Evolutionary conservation across 371 early-diverging fungal species (phyloP), one percentile per base, ranked within the genome.

Genomic region (Haplosporangium sp.): DNA sequence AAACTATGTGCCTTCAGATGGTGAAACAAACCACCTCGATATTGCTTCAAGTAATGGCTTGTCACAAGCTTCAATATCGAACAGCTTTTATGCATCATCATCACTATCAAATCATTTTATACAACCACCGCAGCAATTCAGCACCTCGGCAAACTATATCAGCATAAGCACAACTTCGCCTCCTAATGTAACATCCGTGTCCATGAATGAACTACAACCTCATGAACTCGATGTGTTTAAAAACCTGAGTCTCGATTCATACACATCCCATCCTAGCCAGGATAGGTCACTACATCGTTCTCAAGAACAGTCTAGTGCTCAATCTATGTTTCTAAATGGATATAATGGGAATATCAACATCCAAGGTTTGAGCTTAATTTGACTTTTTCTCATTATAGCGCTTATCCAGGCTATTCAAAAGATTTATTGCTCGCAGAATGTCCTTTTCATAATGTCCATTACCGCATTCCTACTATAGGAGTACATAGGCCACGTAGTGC

Each of bases 71-170:
- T 68, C 74, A 0, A 63, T 68, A n/a, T 62, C 74, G 3, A 63
- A 63, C 47, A 59, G n/a, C 47, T 61, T 47, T 57, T 61, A 70
- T 20, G 59, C 61, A 4, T 65, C 75, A 9, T 63, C 75, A 8
- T 75, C 75, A 0, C 69, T 69, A 15, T 53, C 53, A 27, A 27
- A 27, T 4, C 57, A 69, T n/a, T 74, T 60, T 53, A 61, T 69
- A n/a, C 65, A 69, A 0, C 69, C 75, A 20, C 75, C 69, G 8
- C 56, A 60, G 39, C 64, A 42, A 11, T 61, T 55, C 56, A 38
- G 27, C 34, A 2, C 62, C 19, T 56, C 70, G 3, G 57, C 70
- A 20, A 69, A 61, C 1, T 69, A 56, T 42, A 57, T 75, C n/a
- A 48, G 42, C 19, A 45, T 74, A 27, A 39, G 44, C 8, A 38